A percentile compares a stretch with the other conserved stretches of the same genome.
Conservation (phyloP, 805 yeast genomes). For the Pichia ethanolica region DNA sequence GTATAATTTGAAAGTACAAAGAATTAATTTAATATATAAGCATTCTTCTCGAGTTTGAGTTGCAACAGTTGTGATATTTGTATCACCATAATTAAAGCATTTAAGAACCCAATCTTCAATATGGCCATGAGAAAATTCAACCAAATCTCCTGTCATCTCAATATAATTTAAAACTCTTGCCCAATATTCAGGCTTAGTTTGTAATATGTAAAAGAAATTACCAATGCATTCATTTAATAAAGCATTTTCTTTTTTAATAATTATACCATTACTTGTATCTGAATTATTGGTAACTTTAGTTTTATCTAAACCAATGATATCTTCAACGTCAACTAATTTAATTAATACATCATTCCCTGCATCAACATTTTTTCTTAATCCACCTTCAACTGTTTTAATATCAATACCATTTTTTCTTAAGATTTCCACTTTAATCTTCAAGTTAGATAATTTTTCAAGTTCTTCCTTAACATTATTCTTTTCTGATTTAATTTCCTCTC, state of each 20-base stretch:
- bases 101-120: slow-evolving; percentile 31
- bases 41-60: slow-evolving; percentile 60
- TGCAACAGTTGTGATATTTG: slow-evolving; percentile 11
- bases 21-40: slow-evolving; percentile 53
- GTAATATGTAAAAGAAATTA: slow-evolving; percentile 72
- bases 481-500: slow-evolving; percentile 45
- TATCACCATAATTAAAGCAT: slow-evolving; percentile 23
- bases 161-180: slow-evolving; percentile 39
- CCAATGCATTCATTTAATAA: slow-evolving; percentile 62
- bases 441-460: slow-evolving; percentile 66
- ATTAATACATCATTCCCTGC: slow-evolving; percentile 3
- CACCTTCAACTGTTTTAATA: slow-evolving; percentile 53
- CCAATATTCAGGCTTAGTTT: slow-evolving; percentile 74
- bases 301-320: slow-evolving; percentile 31
- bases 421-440: slow-evolving; percentile 71
- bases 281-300: slow-evolving; percentile 26
- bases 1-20: slow-evolving; percentile 37
- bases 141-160: slow-evolving; percentile 17
- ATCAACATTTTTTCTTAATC: slow-evolving; percentile 13
- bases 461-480: slow-evolving; percentile 64
- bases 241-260: slow-evolving; percentile 33
- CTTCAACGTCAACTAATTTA: slow-evolving; percentile 5
- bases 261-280: background rate
- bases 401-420: slow-evolving; percentile 74
- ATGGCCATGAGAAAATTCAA: slow-evolving; percentile 18